Evolutionary conservation across 306 rosid species (phyloP).

Genomic region (Erythrophleum fordii): DNA sequence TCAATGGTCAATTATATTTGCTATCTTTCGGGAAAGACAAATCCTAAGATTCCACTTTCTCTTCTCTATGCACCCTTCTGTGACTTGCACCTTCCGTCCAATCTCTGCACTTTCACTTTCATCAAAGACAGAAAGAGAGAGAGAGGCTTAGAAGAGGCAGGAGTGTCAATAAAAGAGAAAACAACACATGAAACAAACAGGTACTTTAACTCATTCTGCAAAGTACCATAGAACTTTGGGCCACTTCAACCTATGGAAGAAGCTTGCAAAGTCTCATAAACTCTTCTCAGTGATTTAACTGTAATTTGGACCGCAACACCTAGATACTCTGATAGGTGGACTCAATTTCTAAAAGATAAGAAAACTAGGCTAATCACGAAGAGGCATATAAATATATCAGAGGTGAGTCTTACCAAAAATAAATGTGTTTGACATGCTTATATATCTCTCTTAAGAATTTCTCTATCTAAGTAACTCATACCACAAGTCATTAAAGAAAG

Average conservation of each 20-base stretch:
- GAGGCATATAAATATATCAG: neutral
- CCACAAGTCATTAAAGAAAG: constrained; percentile 38
- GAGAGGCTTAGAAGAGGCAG: constrained; percentile 40
- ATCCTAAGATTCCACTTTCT: constrained; percentile 76
- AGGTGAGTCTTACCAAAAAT: neutral
- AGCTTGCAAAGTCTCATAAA: constrained; percentile 43
- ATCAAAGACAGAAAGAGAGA: constrained; percentile 40
- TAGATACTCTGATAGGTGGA: neutral
- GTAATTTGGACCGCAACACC: neutral
- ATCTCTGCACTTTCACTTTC: constrained; percentile 76
- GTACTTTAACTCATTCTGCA: constrained; percentile 52
- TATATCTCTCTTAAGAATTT: neutral
- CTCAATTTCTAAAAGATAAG: neutral
- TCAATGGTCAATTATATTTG: constrained; percentile 53
- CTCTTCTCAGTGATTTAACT: neutral
- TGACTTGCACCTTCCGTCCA: constrained; percentile 49
- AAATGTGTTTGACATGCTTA: neutral
- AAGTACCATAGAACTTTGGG: constrained; percentile 55
- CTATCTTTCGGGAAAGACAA: constrained; percentile 73
- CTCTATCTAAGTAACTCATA: neutral
- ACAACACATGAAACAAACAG: constrained; percentile 71
- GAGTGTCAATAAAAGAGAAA: constrained; percentile 72
- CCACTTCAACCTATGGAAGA: constrained; percentile 55
- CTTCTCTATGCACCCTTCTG: constrained; percentile 52
- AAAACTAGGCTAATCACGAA: neutral